phyloP scores from a whole-genome alignment of 148 eudicot species.

The Vaccinium corymbosum region DNA sequence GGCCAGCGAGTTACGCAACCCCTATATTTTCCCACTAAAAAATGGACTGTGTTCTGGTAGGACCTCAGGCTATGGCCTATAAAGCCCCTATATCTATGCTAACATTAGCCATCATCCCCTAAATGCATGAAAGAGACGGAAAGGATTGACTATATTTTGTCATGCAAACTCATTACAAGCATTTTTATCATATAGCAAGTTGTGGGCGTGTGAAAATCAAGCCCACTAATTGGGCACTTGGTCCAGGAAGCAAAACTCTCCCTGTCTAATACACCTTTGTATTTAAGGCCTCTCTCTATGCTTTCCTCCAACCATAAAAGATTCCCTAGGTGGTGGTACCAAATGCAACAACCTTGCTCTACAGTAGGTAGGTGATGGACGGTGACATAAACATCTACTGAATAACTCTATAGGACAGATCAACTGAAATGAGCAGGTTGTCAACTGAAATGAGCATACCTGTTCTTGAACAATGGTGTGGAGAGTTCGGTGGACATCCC shows the following conservation, averaged over 20 bases:
- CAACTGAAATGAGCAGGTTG: neutral
- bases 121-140: neutral
- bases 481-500: slow-evolving; percentile 88
- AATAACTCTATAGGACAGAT: neutral
- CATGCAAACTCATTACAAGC: neutral
- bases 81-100: neutral
- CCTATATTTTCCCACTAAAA: neutral
- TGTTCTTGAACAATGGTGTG: slow-evolving; percentile 90
- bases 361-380: neutral
- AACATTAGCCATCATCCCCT: neutral
- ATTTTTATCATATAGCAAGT: neutral
- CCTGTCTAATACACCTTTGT: too few species aligned
- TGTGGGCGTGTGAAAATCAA: neutral
- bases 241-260: neutral
- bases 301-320: slow-evolving; percentile 10
- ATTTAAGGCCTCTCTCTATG: neutral
- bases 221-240: neutral
- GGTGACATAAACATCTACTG: neutral
- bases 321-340: neutral
- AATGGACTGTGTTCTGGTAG: neutral
- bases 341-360: neutral
- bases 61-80: neutral
- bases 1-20: neutral
- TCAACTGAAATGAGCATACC: slow-evolving; percentile 34
- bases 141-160: neutral